These are phyloP conservation scores for Penicillium odoratum DNA, from an alignment of 495 filamentous ascomycete genomes.

Conservation along the genomic window DNA sequence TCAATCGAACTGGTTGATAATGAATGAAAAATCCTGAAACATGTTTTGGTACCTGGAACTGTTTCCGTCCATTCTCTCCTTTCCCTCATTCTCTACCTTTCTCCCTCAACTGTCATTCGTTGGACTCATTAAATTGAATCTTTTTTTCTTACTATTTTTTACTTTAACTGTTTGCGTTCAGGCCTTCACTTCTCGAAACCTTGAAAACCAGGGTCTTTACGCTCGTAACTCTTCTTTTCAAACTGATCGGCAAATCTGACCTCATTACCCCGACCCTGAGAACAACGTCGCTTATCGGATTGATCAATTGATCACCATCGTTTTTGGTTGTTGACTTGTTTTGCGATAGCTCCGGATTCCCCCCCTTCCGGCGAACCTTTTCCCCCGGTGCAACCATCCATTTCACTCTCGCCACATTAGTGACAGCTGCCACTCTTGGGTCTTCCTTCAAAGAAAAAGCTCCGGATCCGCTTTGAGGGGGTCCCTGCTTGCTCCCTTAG, in stretches of 20 bases:
- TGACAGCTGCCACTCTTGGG: conserved; percentile 19
- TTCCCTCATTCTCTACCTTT: conserved; percentile 10
- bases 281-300: neutral
- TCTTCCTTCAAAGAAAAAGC: neutral
- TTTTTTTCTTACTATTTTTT: neutral
- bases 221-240: neutral
- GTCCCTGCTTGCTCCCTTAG: conserved; percentile 4
- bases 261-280: conserved; percentile 9
- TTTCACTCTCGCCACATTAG: conserved; percentile 24
- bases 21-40: neutral
- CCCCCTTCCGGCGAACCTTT: conserved; percentile 25
- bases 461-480: neutral
- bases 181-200: neutral
- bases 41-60: conserved; percentile 4
- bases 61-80: conserved; percentile 30
- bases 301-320: neutral
- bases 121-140: neutral
- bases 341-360: conserved; percentile 2
- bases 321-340: neutral
- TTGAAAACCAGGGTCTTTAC: neutral
- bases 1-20: neutral
- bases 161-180: neutral
- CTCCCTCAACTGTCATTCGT: neutral
- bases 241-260: conserved; percentile 22
- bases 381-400: conserved; percentile 21